These are phyloP conservation scores for Neostapfia colusana DNA, from an alignment of 176 grass and related monocot genomes.

Conservation along the genomic window DNA sequence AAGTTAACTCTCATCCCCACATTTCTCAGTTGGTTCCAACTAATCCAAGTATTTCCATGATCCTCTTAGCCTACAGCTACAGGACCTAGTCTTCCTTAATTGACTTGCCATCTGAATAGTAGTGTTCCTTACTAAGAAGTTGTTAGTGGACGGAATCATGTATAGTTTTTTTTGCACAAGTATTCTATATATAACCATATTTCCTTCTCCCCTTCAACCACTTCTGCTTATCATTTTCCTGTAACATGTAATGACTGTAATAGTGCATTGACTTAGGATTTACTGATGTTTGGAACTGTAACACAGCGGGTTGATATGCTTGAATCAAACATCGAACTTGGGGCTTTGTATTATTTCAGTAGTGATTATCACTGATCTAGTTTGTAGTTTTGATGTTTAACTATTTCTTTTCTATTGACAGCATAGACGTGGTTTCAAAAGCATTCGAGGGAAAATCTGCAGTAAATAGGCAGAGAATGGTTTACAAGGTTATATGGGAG, in stretches of 20 bases:
- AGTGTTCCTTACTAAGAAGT: background rate
- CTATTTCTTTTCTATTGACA: slow-evolving; percentile 33
- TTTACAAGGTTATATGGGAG: slow-evolving; percentile 96
- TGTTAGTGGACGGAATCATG: no score
- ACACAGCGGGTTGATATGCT: background rate
- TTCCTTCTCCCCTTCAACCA: no score
- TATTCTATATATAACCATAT: no score
- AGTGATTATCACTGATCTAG: background rate
- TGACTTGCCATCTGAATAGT: background rate
- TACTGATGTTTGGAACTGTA: background rate
- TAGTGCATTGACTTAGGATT: background rate
- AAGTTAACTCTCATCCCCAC: background rate
- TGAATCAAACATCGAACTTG: background rate
- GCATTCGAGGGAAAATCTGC: slow-evolving; percentile 78
- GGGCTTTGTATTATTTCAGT: background rate
- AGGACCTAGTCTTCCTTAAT: background rate
- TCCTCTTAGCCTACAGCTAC: background rate
- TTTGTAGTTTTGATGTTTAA: slow-evolving; percentile 26
- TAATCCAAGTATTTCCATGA: slow-evolving; percentile 6
- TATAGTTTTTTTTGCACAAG: no score
- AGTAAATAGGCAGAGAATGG: slow-evolving; percentile 95
- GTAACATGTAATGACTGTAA: background rate
- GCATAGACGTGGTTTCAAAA: slow-evolving; percentile 85
- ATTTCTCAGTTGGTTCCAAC: background rate
- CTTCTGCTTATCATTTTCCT: no score